phyloP scores from a whole-genome alignment of 768 basidiomycete genomes.

The Suillus fuscotomentosus region DNA sequence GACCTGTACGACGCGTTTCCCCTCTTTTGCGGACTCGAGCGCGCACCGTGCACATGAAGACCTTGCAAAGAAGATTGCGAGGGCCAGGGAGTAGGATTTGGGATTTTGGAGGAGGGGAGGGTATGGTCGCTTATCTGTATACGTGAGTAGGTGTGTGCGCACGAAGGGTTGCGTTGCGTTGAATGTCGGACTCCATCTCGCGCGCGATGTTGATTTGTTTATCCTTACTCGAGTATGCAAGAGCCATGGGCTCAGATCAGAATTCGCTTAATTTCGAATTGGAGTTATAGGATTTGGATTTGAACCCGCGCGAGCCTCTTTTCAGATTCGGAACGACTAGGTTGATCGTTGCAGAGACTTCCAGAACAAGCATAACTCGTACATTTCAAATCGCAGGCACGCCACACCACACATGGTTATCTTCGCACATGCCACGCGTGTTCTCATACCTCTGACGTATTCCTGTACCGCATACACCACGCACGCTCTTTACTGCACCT shows the following conservation, averaged over 20 bases:
- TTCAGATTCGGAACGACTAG: not conserved
- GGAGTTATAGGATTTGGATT: not conserved
- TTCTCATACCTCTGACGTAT: not conserved
- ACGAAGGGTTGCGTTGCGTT: no score
- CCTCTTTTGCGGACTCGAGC: slow-evolving; percentile 63
- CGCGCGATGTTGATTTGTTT: not conserved
- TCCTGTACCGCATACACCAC: not conserved
- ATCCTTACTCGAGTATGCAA: slow-evolving; percentile 38
- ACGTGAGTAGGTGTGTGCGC: slow-evolving; percentile 31
- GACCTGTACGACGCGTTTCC: slow-evolving; percentile 65
- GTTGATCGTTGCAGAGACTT: not conserved
- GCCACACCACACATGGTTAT: not conserved
- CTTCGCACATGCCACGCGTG: not conserved
- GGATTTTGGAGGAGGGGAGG: slow-evolving; percentile 55
- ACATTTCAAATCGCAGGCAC: not conserved
- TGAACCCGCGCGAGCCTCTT: no score
- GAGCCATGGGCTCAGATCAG: slow-evolving; percentile 46
- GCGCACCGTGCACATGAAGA: slow-evolving; percentile 62
- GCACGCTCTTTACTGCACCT: not conserved
- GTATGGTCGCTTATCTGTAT: slow-evolving; percentile 52
- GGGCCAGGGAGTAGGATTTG: slow-evolving; percentile 51
- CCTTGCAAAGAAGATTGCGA: slow-evolving; percentile 51
- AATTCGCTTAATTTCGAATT: slow-evolving; percentile 29
- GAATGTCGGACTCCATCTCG: no score
- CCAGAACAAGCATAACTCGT: not conserved